These are phyloP conservation scores for Chlorella sp. DNA, from an alignment of 139 green algal species.

Conservation along the genomic window DNA sequence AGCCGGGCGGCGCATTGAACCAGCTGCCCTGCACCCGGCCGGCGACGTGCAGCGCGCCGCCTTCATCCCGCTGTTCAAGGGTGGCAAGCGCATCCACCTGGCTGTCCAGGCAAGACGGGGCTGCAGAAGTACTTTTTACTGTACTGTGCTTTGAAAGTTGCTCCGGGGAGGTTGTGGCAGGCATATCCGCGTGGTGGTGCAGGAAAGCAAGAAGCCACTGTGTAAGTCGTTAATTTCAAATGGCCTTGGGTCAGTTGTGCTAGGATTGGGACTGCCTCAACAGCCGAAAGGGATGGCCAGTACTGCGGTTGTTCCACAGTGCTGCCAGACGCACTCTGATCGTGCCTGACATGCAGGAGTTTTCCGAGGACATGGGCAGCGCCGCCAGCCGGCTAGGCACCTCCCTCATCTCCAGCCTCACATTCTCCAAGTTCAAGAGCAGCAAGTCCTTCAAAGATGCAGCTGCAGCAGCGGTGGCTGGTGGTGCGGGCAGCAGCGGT, in stretches of 20 bases:
- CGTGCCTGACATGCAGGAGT: slow-evolving; percentile 41
- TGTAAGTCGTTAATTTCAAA: no score
- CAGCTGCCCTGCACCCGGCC: not conserved
- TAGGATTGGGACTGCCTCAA: no score
- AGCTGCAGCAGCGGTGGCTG: not conserved
- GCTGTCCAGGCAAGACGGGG: slow-evolving; percentile 33
- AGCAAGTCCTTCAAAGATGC: not conserved
- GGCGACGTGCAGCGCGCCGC: slow-evolving; percentile 8
- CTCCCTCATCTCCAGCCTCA: slow-evolving; percentile 29
- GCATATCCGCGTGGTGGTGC: slow-evolving; percentile 62
- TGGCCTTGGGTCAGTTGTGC: no score
- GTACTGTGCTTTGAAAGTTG: no score
- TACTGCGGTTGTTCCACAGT: no score
- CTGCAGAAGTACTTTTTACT: not conserved
- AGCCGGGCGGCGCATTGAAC: no score
- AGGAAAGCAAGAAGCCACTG: not conserved
- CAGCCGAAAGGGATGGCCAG: no score
- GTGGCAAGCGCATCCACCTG: slow-evolving; percentile 69
- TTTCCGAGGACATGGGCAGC: slow-evolving; percentile 53
- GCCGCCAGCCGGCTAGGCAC: slow-evolving; percentile 46
- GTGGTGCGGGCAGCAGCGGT: not conserved
- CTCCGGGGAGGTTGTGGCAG: slow-evolving; percentile 47
- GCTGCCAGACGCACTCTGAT: no score
- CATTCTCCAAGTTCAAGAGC: slow-evolving; percentile 28
- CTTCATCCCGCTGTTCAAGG: slow-evolving; percentile 37